Evolutionary conservation across 1,139 yeast genomes (phyloP).

Genomic region (Blastobotrys petasosporus): DNA sequence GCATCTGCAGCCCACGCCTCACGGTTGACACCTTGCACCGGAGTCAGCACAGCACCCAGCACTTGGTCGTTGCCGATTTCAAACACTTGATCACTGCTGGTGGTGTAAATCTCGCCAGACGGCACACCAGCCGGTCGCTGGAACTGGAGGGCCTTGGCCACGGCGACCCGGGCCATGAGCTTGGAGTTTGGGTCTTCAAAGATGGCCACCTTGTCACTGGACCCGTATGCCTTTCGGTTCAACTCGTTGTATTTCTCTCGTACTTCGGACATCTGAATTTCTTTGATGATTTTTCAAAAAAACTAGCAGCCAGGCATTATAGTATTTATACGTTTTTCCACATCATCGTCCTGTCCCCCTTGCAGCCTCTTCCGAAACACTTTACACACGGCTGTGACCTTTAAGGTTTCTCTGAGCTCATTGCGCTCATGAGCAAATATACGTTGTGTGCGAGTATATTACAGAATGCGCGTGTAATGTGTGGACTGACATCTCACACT

Average conservation of each 20-base stretch:
- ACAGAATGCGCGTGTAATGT: no score
- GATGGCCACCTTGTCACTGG: constrained; percentile 10
- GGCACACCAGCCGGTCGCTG: constrained; percentile 2
- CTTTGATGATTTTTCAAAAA: no score
- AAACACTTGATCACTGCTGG: not conserved
- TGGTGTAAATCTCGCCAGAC: no score
- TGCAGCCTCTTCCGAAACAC: no score
- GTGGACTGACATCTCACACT: no score
- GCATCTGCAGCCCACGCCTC: not conserved
- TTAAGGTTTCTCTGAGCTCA: no score
- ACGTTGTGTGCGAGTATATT: no score
- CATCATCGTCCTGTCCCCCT: not conserved
- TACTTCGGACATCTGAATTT: not conserved
- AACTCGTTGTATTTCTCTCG: constrained; percentile 5
- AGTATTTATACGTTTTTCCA: not conserved
- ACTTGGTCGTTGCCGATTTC: not conserved
- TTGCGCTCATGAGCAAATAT: no score
- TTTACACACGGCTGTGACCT: no score
- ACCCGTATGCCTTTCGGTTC: constrained; percentile 7
- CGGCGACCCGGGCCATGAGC: constrained; percentile 2
- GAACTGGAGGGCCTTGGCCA: constrained; percentile 4
- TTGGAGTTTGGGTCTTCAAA: constrained; percentile 1
- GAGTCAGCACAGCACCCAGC: not conserved
- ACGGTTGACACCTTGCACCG: not conserved
- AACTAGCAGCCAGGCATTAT: no score